Evolutionary conservation across 2,329 filamentous ascomycete species (phyloP).

Genomic region (Cucurbitaria berberidis): DNA sequence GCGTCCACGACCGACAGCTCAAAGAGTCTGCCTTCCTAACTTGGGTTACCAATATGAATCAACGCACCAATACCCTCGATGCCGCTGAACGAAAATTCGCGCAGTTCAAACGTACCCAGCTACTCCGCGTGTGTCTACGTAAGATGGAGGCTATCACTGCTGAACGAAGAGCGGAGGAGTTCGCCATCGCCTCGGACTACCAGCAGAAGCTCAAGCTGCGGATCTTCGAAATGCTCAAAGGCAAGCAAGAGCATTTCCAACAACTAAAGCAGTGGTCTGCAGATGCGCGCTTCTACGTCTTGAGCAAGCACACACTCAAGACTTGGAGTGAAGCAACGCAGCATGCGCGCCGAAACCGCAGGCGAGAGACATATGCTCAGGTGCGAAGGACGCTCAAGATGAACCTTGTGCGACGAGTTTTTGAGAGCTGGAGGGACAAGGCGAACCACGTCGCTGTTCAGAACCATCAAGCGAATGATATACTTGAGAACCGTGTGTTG

Average conservation of each 20-base stretch:
- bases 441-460: conserved; percentile 18
- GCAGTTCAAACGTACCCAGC: conserved; percentile 38
- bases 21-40: conserved; percentile 34
- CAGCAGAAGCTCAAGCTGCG: conserved; percentile 50
- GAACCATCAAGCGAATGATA: conserved; percentile 42
- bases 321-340: conserved; percentile 59
- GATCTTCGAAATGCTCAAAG: conserved; percentile 45
- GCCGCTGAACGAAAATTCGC: conserved; percentile 39
- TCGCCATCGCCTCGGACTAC: conserved; percentile 51
- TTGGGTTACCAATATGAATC: conserved; percentile 39
- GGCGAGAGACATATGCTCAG: conserved; percentile 62
- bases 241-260: conserved; percentile 50
- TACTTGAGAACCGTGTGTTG: conserved; percentile 28
- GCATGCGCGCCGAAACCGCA: conserved; percentile 58
- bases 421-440: conserved; percentile 48
- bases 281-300: conserved; percentile 63
- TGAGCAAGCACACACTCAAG: conserved; percentile 58
- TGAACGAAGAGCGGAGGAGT: conserved; percentile 36
- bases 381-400: conserved; percentile 62
- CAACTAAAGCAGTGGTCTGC: conserved; percentile 60
- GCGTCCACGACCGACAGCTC: conserved; percentile 42
- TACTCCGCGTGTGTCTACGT: conserved; percentile 32
- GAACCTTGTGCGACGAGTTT: conserved; percentile 54
- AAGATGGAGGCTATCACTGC: conserved; percentile 37
- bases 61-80: conserved; percentile 35